A percentile compares a stretch with the other conserved stretches of the same genome.
These are phyloP conservation scores for Quercus glauca DNA, from an alignment of 306 rosid genomes.

Conservation along the genomic window DNA sequence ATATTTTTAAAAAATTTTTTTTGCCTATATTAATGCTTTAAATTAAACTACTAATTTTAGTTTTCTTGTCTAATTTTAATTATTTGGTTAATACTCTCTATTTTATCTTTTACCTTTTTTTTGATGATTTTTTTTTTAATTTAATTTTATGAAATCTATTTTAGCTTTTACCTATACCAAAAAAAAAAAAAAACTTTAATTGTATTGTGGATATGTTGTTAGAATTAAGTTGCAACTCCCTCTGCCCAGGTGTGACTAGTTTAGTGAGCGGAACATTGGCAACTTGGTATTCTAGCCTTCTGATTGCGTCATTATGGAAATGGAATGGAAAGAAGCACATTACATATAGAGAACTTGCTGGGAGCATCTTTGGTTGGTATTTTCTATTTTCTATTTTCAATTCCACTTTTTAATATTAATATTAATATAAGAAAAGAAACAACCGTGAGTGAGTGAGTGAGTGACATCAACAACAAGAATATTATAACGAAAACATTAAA, in stretches of 20 bases:
- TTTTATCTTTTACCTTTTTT: background rate
- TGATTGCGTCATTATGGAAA: conserved; percentile 72
- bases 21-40: background rate
- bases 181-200: no score
- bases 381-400: conserved; percentile 5
- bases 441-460: background rate
- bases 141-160: background rate
- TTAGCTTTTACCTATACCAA: no score
- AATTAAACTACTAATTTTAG: background rate
- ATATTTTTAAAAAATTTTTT: background rate
- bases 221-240: background rate
- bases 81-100: background rate
- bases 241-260: conserved; percentile 56
- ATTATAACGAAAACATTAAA: no score
- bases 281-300: conserved; percentile 74
- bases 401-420: background rate
- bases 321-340: conserved; percentile 76
- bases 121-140: background rate
- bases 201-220: background rate
- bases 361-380: conserved; percentile 58
- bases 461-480: background rate
- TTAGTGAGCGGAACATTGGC: conserved; percentile 68
- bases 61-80: background rate
- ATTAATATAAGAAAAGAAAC: background rate
- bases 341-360: conserved; percentile 61